Evolutionary conservation across 306 rosid genomes (phyloP).

Genomic region (Glycine latifolia): DNA sequence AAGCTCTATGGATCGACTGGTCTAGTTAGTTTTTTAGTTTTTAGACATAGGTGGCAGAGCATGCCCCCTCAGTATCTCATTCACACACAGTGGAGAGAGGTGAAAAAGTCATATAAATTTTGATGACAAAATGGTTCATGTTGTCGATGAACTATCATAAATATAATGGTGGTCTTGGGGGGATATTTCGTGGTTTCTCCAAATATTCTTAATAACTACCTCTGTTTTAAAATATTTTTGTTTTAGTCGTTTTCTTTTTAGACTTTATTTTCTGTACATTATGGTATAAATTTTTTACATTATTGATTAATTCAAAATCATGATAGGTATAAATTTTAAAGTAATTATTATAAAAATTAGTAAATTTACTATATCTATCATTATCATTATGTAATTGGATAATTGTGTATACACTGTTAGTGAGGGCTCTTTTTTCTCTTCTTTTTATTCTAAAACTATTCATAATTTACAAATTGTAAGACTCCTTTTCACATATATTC

Average conservation of each 20-base stretch:
- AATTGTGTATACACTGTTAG: not conserved
- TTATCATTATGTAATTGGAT: not conserved
- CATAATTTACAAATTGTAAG: not conserved
- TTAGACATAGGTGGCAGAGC: not conserved
- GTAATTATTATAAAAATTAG: not conserved
- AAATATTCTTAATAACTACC: not conserved
- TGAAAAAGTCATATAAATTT: not conserved
- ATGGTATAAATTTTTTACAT: not conserved
- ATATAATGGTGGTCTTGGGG: not conserved
- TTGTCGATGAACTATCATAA: not conserved
- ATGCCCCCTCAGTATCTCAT: not conserved
- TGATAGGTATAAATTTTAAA: not conserved
- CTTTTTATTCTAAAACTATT: not conserved
- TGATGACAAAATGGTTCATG: conserved; percentile 3
- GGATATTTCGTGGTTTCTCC: not conserved
- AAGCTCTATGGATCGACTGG: not conserved
- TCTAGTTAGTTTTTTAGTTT: conserved; percentile 15
- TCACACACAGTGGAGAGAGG: not conserved
- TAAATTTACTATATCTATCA: not conserved
- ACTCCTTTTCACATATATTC: not conserved
- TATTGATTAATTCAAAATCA: not conserved
- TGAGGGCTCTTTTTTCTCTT: not conserved
- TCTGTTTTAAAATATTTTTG: not conserved
- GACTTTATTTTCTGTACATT: not conserved
- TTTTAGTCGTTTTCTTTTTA: not conserved